A percentile compares a stretch with the other conserved stretches of the same genome.
phyloP scores from a whole-genome alignment of 2,329 filamentous ascomycete species.

The Byssochlamys sp. region DNA sequence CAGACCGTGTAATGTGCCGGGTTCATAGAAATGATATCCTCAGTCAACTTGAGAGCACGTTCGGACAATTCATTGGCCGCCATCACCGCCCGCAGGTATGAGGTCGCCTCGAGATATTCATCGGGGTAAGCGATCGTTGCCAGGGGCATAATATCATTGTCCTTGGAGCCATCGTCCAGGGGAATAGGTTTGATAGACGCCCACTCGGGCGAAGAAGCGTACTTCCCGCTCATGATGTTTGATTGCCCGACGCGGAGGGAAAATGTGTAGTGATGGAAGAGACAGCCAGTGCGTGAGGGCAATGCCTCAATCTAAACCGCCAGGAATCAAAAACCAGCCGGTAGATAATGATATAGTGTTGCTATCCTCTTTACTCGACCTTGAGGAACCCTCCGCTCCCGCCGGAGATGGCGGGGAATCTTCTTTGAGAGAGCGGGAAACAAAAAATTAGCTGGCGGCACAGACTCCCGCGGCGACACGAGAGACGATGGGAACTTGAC shows the following conservation, averaged over 20 bases:
- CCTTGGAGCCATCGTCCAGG: constrained; percentile 62
- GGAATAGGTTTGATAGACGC: constrained; percentile 74
- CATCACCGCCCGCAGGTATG: constrained; percentile 91
- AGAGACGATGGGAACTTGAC: not conserved
- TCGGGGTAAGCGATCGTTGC: constrained; percentile 87
- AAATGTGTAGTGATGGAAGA: not conserved
- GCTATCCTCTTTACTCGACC: not conserved
- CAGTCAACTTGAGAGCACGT: constrained; percentile 69
- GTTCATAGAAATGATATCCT: constrained; percentile 84
- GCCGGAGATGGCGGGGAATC: not conserved
- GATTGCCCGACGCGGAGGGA: not conserved
- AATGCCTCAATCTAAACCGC: not conserved
- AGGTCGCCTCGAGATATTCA: constrained; percentile 83
- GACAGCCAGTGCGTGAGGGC: not conserved
- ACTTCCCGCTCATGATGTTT: constrained; percentile 22
- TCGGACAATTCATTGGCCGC: constrained; percentile 71
- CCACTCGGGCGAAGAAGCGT: constrained; percentile 65
- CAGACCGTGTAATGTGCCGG: constrained; percentile 97
- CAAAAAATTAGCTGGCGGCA: not conserved
- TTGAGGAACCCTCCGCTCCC: not conserved
- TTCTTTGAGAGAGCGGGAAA: not conserved
- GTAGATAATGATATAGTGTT: not conserved
- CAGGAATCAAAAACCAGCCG: not conserved
- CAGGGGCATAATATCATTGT: constrained; percentile 50
- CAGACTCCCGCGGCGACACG: not conserved